Evolutionary conservation across 2,329 filamentous ascomycete genomes (phyloP).

Genomic region (Sodiomyces alkalinus): DNA sequence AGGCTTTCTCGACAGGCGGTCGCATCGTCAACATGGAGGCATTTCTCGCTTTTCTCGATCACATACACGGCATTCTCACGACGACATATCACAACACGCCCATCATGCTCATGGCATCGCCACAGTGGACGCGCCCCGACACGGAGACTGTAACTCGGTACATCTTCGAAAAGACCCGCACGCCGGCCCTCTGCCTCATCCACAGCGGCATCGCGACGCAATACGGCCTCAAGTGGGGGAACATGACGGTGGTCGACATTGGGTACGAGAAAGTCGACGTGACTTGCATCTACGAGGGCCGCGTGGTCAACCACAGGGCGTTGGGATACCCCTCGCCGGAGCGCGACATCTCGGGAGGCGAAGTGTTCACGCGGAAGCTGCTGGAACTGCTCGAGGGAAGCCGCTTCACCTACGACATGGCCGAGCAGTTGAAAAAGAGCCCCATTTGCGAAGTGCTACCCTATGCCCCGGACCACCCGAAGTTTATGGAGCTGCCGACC

Average conservation of each 20-base stretch:
- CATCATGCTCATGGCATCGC: slow-evolving; percentile 77
- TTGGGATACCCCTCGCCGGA: slow-evolving; percentile 39
- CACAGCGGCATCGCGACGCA: slow-evolving; percentile 78
- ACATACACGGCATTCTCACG: slow-evolving; percentile 79
- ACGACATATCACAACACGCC: slow-evolving; percentile 94
- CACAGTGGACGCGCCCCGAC: slow-evolving; percentile 79
- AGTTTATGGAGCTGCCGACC: slow-evolving; percentile 32
- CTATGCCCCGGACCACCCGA: slow-evolving; percentile 28
- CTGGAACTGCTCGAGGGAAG: slow-evolving; percentile 47
- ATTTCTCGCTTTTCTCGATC: slow-evolving; percentile 84
- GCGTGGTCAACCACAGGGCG: slow-evolving; percentile 52
- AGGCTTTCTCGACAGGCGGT: slow-evolving; percentile 40
- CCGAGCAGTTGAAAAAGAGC: slow-evolving; percentile 55
- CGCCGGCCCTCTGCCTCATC: slow-evolving; percentile 79
- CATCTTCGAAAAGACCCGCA: slow-evolving; percentile 94
- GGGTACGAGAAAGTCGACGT: slow-evolving; percentile 87
- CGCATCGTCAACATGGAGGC: slow-evolving; percentile 81
- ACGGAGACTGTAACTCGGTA: slow-evolving; percentile 82
- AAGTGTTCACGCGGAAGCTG: slow-evolving; percentile 68
- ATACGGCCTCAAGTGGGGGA: slow-evolving; percentile 62
- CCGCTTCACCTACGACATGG: slow-evolving; percentile 49
- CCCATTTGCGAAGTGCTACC: slow-evolving; percentile 51
- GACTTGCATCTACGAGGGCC: slow-evolving; percentile 74
- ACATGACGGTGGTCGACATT: slow-evolving; percentile 78
- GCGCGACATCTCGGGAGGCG: slow-evolving; percentile 56